Percentiles rank a stretch among this genome's conserved stretches.
These are phyloP conservation scores for Claviceps sp. DNA, from an alignment of 2,329 filamentous ascomycete genomes.

Conservation along the genomic window DNA sequence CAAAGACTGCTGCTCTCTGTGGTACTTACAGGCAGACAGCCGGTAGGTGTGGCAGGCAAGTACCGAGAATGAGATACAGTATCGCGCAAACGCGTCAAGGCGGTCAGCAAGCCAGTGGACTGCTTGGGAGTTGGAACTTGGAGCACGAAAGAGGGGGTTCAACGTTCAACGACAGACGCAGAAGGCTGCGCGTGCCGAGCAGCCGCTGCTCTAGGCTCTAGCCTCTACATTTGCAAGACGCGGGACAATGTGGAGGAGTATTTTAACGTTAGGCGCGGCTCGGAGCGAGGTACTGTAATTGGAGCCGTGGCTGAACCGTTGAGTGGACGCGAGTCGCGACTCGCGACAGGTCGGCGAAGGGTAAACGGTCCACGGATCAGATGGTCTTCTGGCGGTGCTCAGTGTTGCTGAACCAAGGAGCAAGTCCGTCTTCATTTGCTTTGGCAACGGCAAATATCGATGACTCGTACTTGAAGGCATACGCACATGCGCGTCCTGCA, in stretches of 20 bases:
- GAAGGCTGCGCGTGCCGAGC: not conserved
- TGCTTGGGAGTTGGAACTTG: too few relatives aligned
- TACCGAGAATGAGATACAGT: not conserved
- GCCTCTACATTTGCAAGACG: not conserved
- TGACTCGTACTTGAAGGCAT: not conserved
- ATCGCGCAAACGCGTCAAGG: not conserved
- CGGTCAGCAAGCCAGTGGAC: conserved; percentile 1
- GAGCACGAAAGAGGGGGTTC: conserved; percentile 2
- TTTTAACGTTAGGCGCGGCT: too few relatives aligned
- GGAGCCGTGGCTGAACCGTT: not conserved
- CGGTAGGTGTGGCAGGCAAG: not conserved
- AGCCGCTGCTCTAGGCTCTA: not conserved
- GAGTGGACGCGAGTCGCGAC: not conserved
- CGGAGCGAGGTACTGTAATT: too few relatives aligned
- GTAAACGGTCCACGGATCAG: not conserved
- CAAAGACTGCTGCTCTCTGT: too few relatives aligned
- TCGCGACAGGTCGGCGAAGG: not conserved
- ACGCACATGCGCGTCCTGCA: not conserved
- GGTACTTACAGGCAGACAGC: not conserved
- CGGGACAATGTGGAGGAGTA: not conserved
- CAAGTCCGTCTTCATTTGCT: too few relatives aligned
- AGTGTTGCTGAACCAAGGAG: not conserved
- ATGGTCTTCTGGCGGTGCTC: not conserved
- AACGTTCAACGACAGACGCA: not conserved
- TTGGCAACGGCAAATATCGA: not conserved